These are phyloP conservation scores for Epicoccum sorghinum DNA, from an alignment of 2,329 filamentous ascomycete genomes.

Conservation along the genomic window DNA sequence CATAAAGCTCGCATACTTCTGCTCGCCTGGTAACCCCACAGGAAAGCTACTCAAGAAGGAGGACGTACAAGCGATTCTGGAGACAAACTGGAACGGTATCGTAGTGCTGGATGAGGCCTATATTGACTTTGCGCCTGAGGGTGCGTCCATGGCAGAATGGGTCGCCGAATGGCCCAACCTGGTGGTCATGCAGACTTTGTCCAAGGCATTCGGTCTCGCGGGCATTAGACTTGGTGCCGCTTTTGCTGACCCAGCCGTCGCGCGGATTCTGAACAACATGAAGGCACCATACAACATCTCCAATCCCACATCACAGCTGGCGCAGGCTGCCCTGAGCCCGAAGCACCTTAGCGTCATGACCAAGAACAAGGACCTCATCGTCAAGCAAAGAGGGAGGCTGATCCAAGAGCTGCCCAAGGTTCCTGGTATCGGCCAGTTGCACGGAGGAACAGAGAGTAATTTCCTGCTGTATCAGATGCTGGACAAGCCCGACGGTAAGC, in stretches of 20 bases:
- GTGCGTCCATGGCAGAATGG: slow-evolving; percentile 85
- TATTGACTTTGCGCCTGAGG: slow-evolving; percentile 86
- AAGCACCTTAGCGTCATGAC: slow-evolving; percentile 76
- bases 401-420: slow-evolving; percentile 75
- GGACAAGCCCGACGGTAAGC: slow-evolving; percentile 67
- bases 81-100: slow-evolving; percentile 91
- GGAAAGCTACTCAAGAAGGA: slow-evolving; percentile 77
- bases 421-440: slow-evolving; percentile 77
- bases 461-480: slow-evolving; percentile 92
- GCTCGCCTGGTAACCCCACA: slow-evolving; percentile 94
- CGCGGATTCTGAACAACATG: slow-evolving; percentile 81
- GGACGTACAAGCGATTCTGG: slow-evolving; percentile 74
- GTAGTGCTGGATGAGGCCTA: slow-evolving; percentile 96
- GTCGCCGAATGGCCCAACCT: slow-evolving; percentile 92
- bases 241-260: slow-evolving; percentile 77
- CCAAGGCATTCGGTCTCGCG: slow-evolving; percentile 94
- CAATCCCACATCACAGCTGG: slow-evolving; percentile 83
- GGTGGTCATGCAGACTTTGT: slow-evolving; percentile 98
- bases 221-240: slow-evolving; percentile 89
- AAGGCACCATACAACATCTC: slow-evolving; percentile 98
- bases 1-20: slow-evolving; percentile 91
- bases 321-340: slow-evolving; percentile 71
- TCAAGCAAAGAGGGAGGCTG: slow-evolving; percentile 78
- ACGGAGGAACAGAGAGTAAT: slow-evolving; percentile 82
- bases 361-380: slow-evolving; percentile 69